Base-by-base conservation (phyloP, 2,329 filamentous ascomycete genomes). In the Colletotrichum sublineola region DNA sequence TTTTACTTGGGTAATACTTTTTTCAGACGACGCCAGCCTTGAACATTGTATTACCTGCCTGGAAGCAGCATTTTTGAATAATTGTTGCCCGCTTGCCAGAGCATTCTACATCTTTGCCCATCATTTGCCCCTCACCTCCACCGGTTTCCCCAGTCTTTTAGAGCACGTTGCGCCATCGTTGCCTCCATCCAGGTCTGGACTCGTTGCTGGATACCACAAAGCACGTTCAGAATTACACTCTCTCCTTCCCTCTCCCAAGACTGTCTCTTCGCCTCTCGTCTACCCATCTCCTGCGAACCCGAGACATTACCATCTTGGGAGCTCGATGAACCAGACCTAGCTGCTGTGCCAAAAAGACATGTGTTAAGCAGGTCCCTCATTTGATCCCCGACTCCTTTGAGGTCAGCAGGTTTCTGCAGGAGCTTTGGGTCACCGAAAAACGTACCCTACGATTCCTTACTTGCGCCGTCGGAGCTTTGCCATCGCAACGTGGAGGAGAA, bases 341-440 rank as follows among this genome's bases (percentile, higher is more conserved):
- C 69, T 62, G 31, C 55, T 48, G 44, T 60, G 29, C 44, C 29
- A 24, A 68, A 44, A 68, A 73, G 70, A 65, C 42, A 73, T 73
- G 70, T 74, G 68, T 74, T 68, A 72, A 68, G 71, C 68, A 73
- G 62, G 66, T 66, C 65, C 71, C 63, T 63, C 62, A 63, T 70
- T 68, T 71, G 63, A 79, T 79, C 77, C 73, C 73, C 79, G 81
- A 86, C 89, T 91, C 90, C 90, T 92, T 92, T 92, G 90, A 92
- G 90, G 91, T 91, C 92, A 94, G 92, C 92, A 88, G 91, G 92
- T 86, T 89, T 89, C 92, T 94, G 92, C 92, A 94, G 92, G 91
- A 93, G 90, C 53, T 71, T 56, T 63, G 70, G 70, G 70, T 44
- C 61, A 71, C 56, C 44, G 42, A 66, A 71, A 62, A 62, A 65